phyloP scores from a whole-genome alignment of 169 alveolate species.

The Plasmodium reichenowi region DNA sequence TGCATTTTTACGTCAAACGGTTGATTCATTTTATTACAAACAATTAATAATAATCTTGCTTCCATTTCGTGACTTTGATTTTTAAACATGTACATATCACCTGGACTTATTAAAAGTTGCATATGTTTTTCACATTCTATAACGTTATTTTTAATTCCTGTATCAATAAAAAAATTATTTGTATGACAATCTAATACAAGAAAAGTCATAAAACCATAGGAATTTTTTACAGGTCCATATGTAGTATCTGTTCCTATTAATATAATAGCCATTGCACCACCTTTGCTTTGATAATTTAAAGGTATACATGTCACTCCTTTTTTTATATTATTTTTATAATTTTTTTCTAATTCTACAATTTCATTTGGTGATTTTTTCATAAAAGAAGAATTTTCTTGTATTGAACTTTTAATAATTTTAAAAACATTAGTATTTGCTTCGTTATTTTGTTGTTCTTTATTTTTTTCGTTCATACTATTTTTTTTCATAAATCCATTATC shows the following conservation, averaged over 20 bases:
- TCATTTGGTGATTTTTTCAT: constrained; percentile 73
- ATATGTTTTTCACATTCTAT: constrained; percentile 77
- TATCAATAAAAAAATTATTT: constrained; percentile 68
- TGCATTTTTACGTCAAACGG: constrained; percentile 70
- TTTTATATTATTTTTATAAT: constrained; percentile 70
- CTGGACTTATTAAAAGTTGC: constrained; percentile 77
- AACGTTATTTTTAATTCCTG: constrained; percentile 72
- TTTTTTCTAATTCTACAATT: constrained; percentile 68
- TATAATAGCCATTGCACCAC: constrained; percentile 78
- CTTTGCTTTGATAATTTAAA: constrained; percentile 76
- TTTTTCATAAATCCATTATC: constrained; percentile 45
- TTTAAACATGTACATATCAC: constrained; percentile 77
- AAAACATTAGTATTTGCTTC: constrained; percentile 57
- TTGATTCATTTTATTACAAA: constrained; percentile 70
- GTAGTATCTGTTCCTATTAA: constrained; percentile 65
- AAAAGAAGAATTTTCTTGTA: constrained; percentile 54
- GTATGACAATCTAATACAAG: constrained; percentile 74
- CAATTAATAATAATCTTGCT: constrained; percentile 63
- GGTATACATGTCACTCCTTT: constrained; percentile 77
- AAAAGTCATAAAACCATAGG: constrained; percentile 76
- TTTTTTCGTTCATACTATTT: constrained; percentile 19
- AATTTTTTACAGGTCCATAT: constrained; percentile 76
- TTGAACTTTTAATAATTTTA: constrained; percentile 52
- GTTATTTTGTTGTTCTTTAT: constrained; percentile 34
- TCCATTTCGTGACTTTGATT: constrained; percentile 76